Evolutionary conservation across 169 alveolate species (phyloP).

Genomic region (Babesia divergens): DNA sequence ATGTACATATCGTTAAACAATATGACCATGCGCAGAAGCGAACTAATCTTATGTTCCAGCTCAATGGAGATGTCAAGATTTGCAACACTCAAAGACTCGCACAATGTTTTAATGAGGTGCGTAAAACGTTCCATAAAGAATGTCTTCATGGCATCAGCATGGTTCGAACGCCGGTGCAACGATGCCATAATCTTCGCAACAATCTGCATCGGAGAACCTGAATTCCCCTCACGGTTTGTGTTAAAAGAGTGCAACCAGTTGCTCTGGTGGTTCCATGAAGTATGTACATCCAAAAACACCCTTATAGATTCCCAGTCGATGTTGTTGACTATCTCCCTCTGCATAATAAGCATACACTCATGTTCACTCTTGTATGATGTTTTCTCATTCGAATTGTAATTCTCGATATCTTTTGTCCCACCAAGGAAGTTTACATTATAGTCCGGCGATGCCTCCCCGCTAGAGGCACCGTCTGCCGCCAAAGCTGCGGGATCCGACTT

Average conservation of each 20-base stretch:
- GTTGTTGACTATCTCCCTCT: slow-evolving; percentile 19
- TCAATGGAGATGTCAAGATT: neutral
- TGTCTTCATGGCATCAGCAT: neutral
- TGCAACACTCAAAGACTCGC: neutral
- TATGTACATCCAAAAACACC: slow-evolving; percentile 26
- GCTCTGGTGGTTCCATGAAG: slow-evolving; percentile 56
- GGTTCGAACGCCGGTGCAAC: slow-evolving; percentile 1
- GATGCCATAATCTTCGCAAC: slow-evolving; percentile 44
- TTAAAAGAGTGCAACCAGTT: slow-evolving; percentile 36
- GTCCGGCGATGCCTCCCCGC: neutral
- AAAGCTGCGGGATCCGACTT: neutral
- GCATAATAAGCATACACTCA: neutral
- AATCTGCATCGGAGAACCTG: slow-evolving; percentile 28
- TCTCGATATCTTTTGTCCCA: neutral
- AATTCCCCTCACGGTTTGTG: slow-evolving; percentile 16
- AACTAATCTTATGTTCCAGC: slow-evolving; percentile 29
- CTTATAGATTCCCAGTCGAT: slow-evolving; percentile 24
- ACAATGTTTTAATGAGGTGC: neutral
- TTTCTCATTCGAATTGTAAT: neutral
- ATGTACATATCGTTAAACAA: slow-evolving; percentile 23
- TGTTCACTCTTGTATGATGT: neutral
- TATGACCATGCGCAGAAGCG: slow-evolving; percentile 39
- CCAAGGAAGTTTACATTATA: neutral
- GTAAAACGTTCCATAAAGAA: neutral
- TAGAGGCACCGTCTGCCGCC: neutral